A percentile compares a stretch with the other conserved stretches of the same genome.
Conservation (phyloP, 1,139 yeast species). For the Taphrina populina region DNA sequence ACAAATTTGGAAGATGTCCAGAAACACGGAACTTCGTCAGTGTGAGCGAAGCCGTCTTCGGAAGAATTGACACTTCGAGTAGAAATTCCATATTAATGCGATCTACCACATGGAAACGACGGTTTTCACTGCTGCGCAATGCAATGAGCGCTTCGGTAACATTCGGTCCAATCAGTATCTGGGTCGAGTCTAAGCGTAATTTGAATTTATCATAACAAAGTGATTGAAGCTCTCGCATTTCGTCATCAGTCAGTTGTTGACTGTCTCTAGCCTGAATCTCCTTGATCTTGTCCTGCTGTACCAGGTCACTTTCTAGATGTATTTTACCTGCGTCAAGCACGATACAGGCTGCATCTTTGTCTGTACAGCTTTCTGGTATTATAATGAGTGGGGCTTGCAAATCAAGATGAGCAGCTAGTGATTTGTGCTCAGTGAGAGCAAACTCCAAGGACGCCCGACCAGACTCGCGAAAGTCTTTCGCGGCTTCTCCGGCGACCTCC, state of each 20-base stretch:
- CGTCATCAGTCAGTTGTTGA: slow-evolving; percentile 65
- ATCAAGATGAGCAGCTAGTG: slow-evolving; percentile 78
- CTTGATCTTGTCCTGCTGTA: slow-evolving; percentile 65
- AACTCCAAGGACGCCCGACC: slow-evolving; percentile 91
- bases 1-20: slow-evolving; percentile 75
- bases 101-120: slow-evolving; percentile 65
- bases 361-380: slow-evolving; percentile 77
- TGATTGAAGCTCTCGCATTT: slow-evolving; percentile 68
- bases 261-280: slow-evolving; percentile 66
- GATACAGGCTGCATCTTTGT: slow-evolving; percentile 83
- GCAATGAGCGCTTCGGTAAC: slow-evolving; percentile 74
- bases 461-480: slow-evolving; percentile 84
- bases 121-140: slow-evolving; percentile 50
- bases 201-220: slow-evolving; percentile 88
- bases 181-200: slow-evolving; percentile 72
- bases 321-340: slow-evolving; percentile 96
- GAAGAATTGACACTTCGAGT: slow-evolving; percentile 79
- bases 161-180: slow-evolving; percentile 75
- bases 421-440: slow-evolving; percentile 90
- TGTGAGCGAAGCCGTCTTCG: slow-evolving; percentile 65
- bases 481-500: slow-evolving; percentile 93
- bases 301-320: slow-evolving; percentile 76
- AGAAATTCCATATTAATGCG: slow-evolving; percentile 69
- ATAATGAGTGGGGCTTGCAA: slow-evolving; percentile 90
- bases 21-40: slow-evolving; percentile 65